Percentiles rank a stretch among this genome's conserved stretches.
These are phyloP conservation scores for Asterochloris sp. DNA, from an alignment of 139 green algal species.

Conservation along the genomic window DNA sequence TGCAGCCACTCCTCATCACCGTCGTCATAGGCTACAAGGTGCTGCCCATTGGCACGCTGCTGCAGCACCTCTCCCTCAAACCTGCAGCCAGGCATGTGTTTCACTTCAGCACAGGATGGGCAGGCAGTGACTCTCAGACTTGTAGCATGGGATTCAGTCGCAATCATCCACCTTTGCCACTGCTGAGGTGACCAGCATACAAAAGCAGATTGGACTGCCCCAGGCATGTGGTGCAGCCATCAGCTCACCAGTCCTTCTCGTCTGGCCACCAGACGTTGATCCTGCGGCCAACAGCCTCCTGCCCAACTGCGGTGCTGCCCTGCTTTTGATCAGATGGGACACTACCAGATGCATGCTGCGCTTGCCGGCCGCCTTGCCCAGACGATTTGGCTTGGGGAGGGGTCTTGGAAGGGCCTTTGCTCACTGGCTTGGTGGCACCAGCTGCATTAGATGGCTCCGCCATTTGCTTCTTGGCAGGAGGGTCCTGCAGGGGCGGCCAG, in stretches of 20 bases:
- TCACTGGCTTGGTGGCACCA: no score
- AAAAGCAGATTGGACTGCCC: background rate
- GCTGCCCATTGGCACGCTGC: slow-evolving; percentile 31
- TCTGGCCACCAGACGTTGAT: slow-evolving; percentile 57
- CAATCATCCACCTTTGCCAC: no score
- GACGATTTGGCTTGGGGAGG: no score
- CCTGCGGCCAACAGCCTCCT: slow-evolving; percentile 28
- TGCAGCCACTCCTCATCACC: slow-evolving; percentile 69
- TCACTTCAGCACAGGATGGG: background rate
- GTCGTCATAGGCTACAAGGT: slow-evolving; percentile 69
- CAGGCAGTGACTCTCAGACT: background rate
- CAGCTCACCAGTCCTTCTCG: slow-evolving; percentile 41
- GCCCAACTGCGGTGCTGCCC: background rate
- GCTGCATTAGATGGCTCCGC: no score
- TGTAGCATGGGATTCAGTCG: background rate
- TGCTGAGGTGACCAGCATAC: no score
- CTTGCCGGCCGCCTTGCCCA: no score
- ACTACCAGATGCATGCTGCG: no score
- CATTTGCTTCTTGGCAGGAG: no score
- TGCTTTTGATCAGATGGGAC: background rate
- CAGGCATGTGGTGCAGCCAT: background rate
- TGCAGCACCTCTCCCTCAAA: slow-evolving; percentile 33
- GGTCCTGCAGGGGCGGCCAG: no score
- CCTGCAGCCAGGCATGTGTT: background rate
- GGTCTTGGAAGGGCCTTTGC: no score